These are phyloP conservation scores for Botrytis pseudocinerea DNA, from an alignment of 2,329 filamentous ascomycete genomes.

Conservation along the genomic window DNA sequence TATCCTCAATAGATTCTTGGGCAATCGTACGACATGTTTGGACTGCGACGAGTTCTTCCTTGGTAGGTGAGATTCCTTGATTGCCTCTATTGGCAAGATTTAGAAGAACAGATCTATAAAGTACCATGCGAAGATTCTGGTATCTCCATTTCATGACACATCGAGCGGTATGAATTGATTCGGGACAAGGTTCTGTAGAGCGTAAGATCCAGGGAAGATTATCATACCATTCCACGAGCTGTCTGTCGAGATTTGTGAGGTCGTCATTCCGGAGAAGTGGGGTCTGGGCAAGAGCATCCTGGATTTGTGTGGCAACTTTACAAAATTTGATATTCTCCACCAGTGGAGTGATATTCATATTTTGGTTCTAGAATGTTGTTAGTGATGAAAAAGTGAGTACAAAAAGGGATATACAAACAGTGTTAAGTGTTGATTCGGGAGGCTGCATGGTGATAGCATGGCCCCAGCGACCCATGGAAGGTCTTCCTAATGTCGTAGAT, in stretches of 20 bases:
- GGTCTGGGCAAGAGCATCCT: constrained; percentile 70
- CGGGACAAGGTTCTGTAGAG: constrained; percentile 66
- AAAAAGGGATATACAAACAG: constrained; percentile 31
- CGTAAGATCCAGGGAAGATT: constrained; percentile 66
- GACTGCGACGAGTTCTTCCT: constrained; percentile 67
- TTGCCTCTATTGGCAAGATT: constrained; percentile 52
- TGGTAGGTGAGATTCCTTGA: constrained; percentile 40
- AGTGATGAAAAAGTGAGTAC: neutral
- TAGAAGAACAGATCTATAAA: constrained; percentile 72
- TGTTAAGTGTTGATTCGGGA: constrained; percentile 49
- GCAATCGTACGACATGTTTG: constrained; percentile 69
- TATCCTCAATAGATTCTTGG: constrained; percentile 70
- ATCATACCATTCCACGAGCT: constrained; percentile 72
- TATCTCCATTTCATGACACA: constrained; percentile 82
- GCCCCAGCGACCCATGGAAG: constrained; percentile 67
- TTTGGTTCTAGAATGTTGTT: constrained; percentile 44
- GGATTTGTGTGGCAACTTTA: constrained; percentile 75
- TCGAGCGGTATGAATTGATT: constrained; percentile 68
- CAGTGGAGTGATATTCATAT: constrained; percentile 67
- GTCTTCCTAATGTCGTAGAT: constrained; percentile 67
- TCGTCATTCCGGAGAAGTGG: constrained; percentile 68
- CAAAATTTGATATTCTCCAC: constrained; percentile 79
- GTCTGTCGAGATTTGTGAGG: constrained; percentile 63
- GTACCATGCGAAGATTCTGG: constrained; percentile 73
- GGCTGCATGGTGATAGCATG: constrained; percentile 66